phyloP scores from a whole-genome alignment of 2,329 filamentous ascomycete genomes.

The Trichophyton benhamiae region DNA sequence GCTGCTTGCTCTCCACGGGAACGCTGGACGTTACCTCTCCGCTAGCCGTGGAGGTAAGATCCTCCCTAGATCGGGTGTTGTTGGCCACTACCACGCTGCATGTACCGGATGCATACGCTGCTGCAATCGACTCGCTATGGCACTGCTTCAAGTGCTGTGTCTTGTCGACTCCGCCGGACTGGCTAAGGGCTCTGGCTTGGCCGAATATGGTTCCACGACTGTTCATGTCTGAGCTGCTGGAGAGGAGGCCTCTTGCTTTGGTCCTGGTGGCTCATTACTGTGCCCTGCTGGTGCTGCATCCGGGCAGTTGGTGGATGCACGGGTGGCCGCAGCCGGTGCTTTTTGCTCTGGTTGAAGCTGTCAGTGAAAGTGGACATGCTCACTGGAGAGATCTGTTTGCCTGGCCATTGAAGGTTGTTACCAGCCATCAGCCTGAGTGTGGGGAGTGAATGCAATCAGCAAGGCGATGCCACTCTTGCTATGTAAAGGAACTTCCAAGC shows the following conservation, averaged over 20 bases:
- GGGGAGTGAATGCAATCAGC: too few relatives aligned
- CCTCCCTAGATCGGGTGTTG: neutral
- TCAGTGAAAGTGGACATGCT: neutral
- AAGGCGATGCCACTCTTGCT: neutral
- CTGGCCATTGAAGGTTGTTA: neutral
- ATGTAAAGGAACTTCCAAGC: neutral
- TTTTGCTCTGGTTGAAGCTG: conserved; percentile 15
- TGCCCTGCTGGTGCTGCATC: conserved; percentile 47
- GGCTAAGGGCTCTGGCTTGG: conserved; percentile 37
- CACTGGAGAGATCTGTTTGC: neutral
- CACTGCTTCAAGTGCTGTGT: conserved; percentile 12
- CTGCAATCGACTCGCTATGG: conserved; percentile 14
- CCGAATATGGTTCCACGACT: conserved; percentile 53
- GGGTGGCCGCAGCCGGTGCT: conserved; percentile 57
- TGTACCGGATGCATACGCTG: conserved; percentile 10
- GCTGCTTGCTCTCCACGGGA: neutral
- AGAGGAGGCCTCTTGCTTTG: conserved; percentile 48
- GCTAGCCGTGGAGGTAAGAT: neutral
- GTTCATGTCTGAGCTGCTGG: conserved; percentile 50
- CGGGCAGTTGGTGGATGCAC: conserved; percentile 54
- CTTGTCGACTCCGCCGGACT: conserved; percentile 10
- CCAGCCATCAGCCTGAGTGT: too few relatives aligned
- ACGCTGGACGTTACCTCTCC: neutral
- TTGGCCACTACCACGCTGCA: neutral
- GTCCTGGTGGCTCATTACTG: conserved; percentile 55